Evolutionary conservation across 2,329 filamentous ascomycete species (phyloP).

Genomic region (Aspergillus spinulosporus): DNA sequence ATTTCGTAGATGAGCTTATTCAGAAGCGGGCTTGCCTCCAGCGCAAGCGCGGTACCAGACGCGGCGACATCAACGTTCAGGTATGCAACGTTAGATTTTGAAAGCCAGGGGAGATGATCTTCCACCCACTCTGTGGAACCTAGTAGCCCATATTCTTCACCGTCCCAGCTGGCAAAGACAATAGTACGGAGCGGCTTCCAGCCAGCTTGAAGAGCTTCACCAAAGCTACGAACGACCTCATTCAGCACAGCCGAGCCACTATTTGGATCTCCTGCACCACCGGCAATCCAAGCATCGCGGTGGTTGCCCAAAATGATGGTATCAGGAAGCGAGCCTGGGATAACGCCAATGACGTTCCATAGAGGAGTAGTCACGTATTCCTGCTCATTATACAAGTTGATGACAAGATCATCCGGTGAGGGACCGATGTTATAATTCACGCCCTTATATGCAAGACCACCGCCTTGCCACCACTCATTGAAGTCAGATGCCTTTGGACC

Average conservation of each 20-base stretch:
- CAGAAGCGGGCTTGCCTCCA: conserved; percentile 71
- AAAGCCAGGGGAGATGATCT: conserved; percentile 80
- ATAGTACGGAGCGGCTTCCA: conserved; percentile 89
- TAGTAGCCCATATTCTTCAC: conserved; percentile 81
- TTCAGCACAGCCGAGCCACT: conserved; percentile 77
- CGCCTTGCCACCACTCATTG: conserved; percentile 69
- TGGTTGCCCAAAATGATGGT: conserved; percentile 91
- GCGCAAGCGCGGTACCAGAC: conserved; percentile 62
- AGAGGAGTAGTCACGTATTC: conserved; percentile 77
- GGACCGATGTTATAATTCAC: conserved; percentile 85
- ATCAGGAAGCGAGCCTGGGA: conserved; percentile 81
- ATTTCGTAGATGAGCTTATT: conserved; percentile 71
- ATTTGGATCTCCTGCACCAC: conserved; percentile 81
- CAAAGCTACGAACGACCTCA: conserved; percentile 74
- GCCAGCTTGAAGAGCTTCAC: conserved; percentile 67
- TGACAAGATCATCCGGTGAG: conserved; percentile 67
- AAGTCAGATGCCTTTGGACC: conserved; percentile 76
- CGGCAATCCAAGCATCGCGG: conserved; percentile 83
- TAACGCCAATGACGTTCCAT: conserved; percentile 89
- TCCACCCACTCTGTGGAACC: conserved; percentile 94
- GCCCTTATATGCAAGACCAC: conserved; percentile 75
- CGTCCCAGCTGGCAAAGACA: conserved; percentile 84
- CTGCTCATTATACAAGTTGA: conserved; percentile 77
- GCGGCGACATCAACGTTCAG: conserved; percentile 81
- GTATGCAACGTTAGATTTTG: conserved; percentile 72